Evolutionary conservation across 495 filamentous ascomycete species (phyloP).

Genomic region (Achaetomiella virescens): DNA sequence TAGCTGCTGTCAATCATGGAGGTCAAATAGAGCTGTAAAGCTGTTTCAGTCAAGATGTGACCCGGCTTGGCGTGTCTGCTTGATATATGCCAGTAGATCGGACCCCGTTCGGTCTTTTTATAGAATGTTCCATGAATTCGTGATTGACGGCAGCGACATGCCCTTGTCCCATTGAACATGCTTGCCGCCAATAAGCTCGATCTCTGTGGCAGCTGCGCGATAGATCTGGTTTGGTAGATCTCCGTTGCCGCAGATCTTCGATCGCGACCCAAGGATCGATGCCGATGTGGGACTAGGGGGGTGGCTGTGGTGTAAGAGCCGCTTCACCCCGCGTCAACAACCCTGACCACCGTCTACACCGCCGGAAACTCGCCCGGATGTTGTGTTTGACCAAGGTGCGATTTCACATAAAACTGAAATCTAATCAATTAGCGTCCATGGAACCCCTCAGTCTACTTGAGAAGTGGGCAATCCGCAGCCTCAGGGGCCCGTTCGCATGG

Average conservation of each 20-base stretch:
- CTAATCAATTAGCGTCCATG: no score
- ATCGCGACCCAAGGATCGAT: background rate
- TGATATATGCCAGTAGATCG: no score
- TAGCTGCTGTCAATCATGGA: no score
- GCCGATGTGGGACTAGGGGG: background rate
- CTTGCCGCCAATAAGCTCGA: background rate
- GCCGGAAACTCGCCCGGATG: no score
- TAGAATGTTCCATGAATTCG: conserved; percentile 1
- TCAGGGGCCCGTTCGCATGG: background rate
- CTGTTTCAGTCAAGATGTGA: no score
- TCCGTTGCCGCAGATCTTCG: conserved; percentile 3
- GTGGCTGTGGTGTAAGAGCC: conserved; percentile 10
- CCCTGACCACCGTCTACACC: no score
- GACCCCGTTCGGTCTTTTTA: no score
- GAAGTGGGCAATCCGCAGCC: background rate
- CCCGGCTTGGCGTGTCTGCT: no score
- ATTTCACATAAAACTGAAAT: conserved; percentile 1
- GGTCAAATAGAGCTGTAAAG: no score
- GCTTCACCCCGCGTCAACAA: background rate
- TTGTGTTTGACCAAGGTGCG: background rate
- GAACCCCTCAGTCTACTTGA: background rate
- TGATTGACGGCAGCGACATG: conserved; percentile 1
- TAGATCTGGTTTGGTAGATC: conserved; percentile 5
- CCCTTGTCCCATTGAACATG: background rate
- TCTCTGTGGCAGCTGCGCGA: background rate